phyloP scores from a whole-genome alignment of 2,329 filamentous ascomycete genomes.

The Botrytis sinoallii region DNA sequence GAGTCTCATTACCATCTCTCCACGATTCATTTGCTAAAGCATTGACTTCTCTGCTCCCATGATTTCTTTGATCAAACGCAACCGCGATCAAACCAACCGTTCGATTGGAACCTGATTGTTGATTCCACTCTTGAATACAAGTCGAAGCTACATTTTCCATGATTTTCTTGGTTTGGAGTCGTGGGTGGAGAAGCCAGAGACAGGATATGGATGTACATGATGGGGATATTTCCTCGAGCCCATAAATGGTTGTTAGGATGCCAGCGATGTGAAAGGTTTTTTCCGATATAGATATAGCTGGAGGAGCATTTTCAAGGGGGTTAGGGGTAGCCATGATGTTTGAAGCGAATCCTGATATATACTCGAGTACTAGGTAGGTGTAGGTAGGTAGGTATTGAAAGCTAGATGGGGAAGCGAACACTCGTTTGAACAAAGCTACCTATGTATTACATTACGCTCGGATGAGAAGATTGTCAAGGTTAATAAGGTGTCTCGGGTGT shows the following conservation, averaged over 20 bases:
- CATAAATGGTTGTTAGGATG: constrained; percentile 75
- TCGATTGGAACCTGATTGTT: constrained; percentile 33
- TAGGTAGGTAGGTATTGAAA: background rate
- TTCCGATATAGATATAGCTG: constrained; percentile 50
- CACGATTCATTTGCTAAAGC: constrained; percentile 71
- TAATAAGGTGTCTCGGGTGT: background rate
- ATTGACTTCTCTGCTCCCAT: constrained; percentile 71
- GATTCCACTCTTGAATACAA: constrained; percentile 66
- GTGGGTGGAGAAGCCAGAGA: constrained; percentile 89
- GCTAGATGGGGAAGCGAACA: background rate
- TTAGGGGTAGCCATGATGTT: constrained; percentile 17
- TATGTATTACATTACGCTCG: background rate
- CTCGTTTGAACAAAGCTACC: background rate
- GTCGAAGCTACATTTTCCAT: constrained; percentile 75
- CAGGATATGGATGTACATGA: constrained; percentile 59
- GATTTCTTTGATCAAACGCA: constrained; percentile 90
- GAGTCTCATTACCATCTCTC: constrained; percentile 67
- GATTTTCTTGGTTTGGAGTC: constrained; percentile 64
- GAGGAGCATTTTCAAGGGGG: constrained; percentile 23
- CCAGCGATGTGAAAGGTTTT: constrained; percentile 71
- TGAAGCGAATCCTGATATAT: background rate
- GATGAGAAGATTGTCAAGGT: background rate
- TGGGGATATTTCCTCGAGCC: constrained; percentile 67
- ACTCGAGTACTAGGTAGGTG: background rate
- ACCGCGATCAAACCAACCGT: constrained; percentile 66